These are phyloP conservation scores for Penicillium arizonense DNA, from an alignment of 495 filamentous ascomycete genomes.

Conservation along the genomic window DNA sequence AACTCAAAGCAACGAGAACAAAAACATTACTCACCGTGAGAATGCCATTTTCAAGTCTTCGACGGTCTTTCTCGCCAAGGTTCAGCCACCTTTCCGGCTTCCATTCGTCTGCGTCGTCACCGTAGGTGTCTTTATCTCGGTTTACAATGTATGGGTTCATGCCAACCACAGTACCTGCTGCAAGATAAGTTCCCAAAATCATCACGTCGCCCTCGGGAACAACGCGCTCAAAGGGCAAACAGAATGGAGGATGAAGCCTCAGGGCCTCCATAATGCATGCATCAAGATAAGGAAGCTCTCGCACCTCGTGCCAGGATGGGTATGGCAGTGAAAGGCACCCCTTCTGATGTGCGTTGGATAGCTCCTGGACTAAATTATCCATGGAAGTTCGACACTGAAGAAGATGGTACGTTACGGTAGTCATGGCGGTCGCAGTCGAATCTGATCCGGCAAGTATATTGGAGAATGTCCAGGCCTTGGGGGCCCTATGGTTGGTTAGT, in stretches of 20 bases:
- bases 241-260: conserved; percentile 46
- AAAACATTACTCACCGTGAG: conserved; percentile 16
- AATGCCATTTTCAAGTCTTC: conserved; percentile 11
- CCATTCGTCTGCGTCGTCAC: conserved; percentile 23
- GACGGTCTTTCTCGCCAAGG: neutral
- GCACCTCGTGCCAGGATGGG: conserved; percentile 30
- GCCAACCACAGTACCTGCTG: conserved; percentile 19
- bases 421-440: conserved; percentile 42
- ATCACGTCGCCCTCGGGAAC: conserved; percentile 31
- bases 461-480: conserved; percentile 21
- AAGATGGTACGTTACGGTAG: conserved; percentile 32
- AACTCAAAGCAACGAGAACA: no score
- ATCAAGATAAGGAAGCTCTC: conserved; percentile 36
- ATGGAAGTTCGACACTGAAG: conserved; percentile 9
- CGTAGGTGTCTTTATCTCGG: conserved; percentile 19
- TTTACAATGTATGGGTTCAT: conserved; percentile 19
- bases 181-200: conserved; percentile 18
- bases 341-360: neutral
- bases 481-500: neutral
- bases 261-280: conserved; percentile 58
- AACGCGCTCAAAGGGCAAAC: conserved; percentile 36
- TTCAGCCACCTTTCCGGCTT: conserved; percentile 28
- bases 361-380: conserved; percentile 2
- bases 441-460: conserved; percentile 49
- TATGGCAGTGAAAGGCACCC: conserved; percentile 15